Evolutionary conservation across 2,329 filamentous ascomycete genomes (phyloP).

Genomic region (Massarina eburnea): DNA sequence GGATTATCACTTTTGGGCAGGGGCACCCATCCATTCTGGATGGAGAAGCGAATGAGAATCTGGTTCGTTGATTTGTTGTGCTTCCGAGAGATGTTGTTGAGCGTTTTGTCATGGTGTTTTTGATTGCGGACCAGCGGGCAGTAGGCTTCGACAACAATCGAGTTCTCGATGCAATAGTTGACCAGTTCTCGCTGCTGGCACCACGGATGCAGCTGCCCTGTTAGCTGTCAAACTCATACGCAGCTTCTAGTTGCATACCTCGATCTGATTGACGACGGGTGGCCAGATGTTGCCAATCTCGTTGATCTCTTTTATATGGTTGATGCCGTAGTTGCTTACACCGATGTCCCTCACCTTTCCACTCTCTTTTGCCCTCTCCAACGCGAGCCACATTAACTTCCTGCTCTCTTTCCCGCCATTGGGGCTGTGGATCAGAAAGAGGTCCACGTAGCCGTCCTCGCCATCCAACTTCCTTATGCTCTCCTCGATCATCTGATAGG

Average conservation of each 20-base stretch:
- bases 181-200: constrained; percentile 64
- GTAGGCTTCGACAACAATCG: constrained; percentile 65
- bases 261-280: constrained; percentile 73
- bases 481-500: constrained; percentile 60
- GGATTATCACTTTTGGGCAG: constrained; percentile 45
- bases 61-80: constrained; percentile 75
- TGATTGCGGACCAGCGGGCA: constrained; percentile 70
- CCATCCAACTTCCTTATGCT: constrained; percentile 63
- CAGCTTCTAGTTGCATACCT: constrained; percentile 57
- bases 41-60: constrained; percentile 75
- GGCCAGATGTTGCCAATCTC: constrained; percentile 66
- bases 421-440: constrained; percentile 71
- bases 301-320: constrained; percentile 70
- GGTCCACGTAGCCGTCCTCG: constrained; percentile 65
- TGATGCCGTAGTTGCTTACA: constrained; percentile 71
- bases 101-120: constrained; percentile 68
- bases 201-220: constrained; percentile 67
- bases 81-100: constrained; percentile 68
- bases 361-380: constrained; percentile 63
- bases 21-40: constrained; percentile 66
- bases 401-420: constrained; percentile 57
- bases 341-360: constrained; percentile 67
- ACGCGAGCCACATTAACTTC: constrained; percentile 65
- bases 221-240: neutral
- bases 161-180: constrained; percentile 59